Evolutionary conservation across 73 alveolate genomes (phyloP).

Genomic region (Paramecium bursaria): DNA sequence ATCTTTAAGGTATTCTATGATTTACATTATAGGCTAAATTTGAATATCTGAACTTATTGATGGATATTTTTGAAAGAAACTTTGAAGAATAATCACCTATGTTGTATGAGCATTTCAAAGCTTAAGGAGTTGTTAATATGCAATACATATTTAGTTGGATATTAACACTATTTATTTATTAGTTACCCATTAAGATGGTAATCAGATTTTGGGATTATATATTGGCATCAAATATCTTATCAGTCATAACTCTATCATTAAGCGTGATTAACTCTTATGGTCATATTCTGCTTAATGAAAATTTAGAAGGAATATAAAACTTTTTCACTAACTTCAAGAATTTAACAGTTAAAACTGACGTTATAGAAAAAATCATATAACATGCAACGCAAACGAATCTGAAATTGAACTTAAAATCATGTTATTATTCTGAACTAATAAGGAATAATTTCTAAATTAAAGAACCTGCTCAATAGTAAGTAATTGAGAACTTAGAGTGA

Average conservation of each 20-base stretch:
- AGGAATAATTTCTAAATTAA: not conserved
- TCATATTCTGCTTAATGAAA: not conserved
- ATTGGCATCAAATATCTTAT: constrained; percentile 7
- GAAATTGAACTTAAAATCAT: no score
- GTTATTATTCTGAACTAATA: not conserved
- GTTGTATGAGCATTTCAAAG: not conserved
- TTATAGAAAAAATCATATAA: no score
- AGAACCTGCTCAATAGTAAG: no score
- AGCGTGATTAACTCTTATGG: no score
- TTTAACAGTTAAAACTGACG: no score
- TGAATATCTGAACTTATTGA: not conserved
- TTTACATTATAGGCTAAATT: constrained; percentile 8
- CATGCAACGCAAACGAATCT: no score
- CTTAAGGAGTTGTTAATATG: not conserved
- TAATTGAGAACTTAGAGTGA: no score
- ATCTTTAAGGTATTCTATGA: constrained; percentile 13
- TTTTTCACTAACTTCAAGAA: not conserved
- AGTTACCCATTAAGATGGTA: constrained; percentile 20
- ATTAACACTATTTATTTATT: constrained; percentile 12
- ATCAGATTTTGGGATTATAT: constrained; percentile 46
- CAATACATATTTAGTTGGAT: constrained; percentile 32
- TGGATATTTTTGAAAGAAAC: not conserved
- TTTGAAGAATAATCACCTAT: not conserved
- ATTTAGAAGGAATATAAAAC: not conserved
- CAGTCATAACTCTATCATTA: not conserved